phyloP scores from a whole-genome alignment of 768 basidiomycete species.

The Suillus cothurnatus region DNA sequence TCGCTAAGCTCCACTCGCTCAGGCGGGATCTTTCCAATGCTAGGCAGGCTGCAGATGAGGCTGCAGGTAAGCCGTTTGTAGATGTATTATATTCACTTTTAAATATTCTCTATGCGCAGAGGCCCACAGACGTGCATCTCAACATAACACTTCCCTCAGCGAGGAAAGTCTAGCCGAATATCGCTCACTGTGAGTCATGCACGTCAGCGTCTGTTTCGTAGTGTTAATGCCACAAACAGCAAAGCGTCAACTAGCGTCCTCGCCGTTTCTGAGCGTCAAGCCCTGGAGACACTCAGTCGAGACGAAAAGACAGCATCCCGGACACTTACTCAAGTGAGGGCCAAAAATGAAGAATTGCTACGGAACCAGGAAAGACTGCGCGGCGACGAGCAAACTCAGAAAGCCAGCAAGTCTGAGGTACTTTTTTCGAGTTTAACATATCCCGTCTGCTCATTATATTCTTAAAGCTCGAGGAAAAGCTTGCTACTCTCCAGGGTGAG shows the following conservation, averaged over 20 bases:
- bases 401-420: conserved; percentile 61
- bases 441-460: conserved; percentile 7
- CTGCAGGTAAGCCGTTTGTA: conserved; percentile 59
- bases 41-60: conserved; percentile 69
- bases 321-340: conserved; percentile 58
- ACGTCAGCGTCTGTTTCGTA: neutral
- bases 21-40: conserved; percentile 69
- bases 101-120: conserved; percentile 45
- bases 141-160: conserved; percentile 75
- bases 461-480: conserved; percentile 57
- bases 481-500: conserved; percentile 57
- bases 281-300: conserved; percentile 75
- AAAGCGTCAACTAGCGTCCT: conserved; percentile 78
- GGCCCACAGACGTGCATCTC: conserved; percentile 70
- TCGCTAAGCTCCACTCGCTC: conserved; percentile 54
- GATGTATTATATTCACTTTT: neutral
- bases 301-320: conserved; percentile 79
- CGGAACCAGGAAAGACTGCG: conserved; percentile 56
- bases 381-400: conserved; percentile 54
- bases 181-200: conserved; percentile 6
- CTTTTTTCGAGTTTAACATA: neutral
- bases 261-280: conserved; percentile 86
- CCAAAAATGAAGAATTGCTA: conserved; percentile 55
- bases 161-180: conserved; percentile 90
- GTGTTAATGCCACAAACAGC: conserved; percentile 39